Percentiles rank a stretch among this genome's conserved stretches.
phyloP scores from a whole-genome alignment of 371 early-diverging fungal species.

The Entomophthora muscae region DNA sequence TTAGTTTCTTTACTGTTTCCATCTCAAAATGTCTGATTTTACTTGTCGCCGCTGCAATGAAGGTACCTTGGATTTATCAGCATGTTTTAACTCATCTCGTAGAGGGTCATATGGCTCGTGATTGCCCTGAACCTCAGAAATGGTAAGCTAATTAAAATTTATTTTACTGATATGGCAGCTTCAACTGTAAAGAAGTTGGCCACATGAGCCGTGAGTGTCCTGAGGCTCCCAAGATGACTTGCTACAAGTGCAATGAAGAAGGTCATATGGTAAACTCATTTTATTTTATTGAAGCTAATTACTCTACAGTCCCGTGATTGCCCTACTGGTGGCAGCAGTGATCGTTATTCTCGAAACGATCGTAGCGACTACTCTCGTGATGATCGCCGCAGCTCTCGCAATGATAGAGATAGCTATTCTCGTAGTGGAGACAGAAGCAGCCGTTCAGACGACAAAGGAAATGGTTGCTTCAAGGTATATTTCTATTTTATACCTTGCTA shows the following conservation, averaged over 20 bases:
- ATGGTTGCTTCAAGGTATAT: slow-evolving; percentile 12
- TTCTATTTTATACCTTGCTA: slow-evolving; percentile 6
- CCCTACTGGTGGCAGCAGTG: not conserved
- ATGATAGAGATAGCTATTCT: not conserved
- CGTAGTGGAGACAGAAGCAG: slow-evolving; percentile 8
- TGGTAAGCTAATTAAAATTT: slow-evolving; percentile 13
- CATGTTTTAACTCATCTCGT: not conserved
- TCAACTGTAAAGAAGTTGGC: slow-evolving; percentile 39
- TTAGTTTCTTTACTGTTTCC: too few species aligned
- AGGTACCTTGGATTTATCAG: not conserved
- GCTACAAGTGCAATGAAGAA: slow-evolving; percentile 23
- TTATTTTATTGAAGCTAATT: too few species aligned
- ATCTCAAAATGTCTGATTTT: not conserved
- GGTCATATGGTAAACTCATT: slow-evolving; percentile 31
- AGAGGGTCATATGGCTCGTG: slow-evolving; percentile 21
- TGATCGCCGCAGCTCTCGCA: slow-evolving; percentile 10
- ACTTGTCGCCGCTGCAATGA: slow-evolving; percentile 6
- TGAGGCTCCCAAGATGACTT: slow-evolving; percentile 12
- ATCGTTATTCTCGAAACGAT: slow-evolving; percentile 1
- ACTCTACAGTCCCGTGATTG: not conserved
- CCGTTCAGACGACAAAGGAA: slow-evolving; percentile 9
- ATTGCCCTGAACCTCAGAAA: slow-evolving; percentile 27
- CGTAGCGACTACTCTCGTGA: slow-evolving; percentile 9
- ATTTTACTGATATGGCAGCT: slow-evolving; percentile 24
- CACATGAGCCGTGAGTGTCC: slow-evolving; percentile 30